These are phyloP conservation scores for Ordospora pajunii DNA, from an alignment of 371 early-diverging fungal species.

Conservation along the genomic window DNA sequence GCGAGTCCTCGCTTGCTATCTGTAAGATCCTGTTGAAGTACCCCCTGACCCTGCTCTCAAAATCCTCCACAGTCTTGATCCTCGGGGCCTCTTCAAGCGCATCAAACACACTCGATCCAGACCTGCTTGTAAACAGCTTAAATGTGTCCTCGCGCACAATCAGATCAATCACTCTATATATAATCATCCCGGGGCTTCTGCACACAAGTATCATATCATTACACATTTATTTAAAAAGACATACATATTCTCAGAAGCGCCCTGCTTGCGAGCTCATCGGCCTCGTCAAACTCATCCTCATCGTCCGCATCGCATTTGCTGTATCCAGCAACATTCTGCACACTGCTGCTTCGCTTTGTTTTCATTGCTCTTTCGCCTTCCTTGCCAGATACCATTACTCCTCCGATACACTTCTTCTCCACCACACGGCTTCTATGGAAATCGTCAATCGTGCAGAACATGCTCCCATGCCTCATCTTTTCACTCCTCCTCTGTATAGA, in stretches of 20 bases:
- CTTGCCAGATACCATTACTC: not conserved
- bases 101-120: constrained; percentile 5
- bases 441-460: constrained; percentile 46
- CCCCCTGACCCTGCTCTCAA: constrained; percentile 11
- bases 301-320: not conserved
- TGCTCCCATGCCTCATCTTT: constrained; percentile 41
- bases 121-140: constrained; percentile 23
- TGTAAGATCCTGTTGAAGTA: constrained; percentile 18
- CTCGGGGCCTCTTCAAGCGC: constrained; percentile 4
- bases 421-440: constrained; percentile 6
- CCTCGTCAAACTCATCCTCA: constrained; percentile 27
- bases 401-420: not conserved
- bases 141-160: constrained; percentile 33
- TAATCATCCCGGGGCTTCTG: not conserved
- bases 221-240: constrained; percentile 13
- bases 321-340: not conserved
- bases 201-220: not conserved
- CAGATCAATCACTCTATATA: constrained; percentile 32
- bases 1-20: not conserved
- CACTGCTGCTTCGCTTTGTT: constrained; percentile 2
- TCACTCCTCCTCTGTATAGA: constrained; percentile 54
- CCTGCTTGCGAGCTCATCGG: constrained; percentile 22
- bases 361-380: not conserved
- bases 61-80: constrained; percentile 8
- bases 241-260: constrained; percentile 19